A percentile compares a stretch with the other conserved stretches of the same genome.
Conservation (phyloP, 768 basidiomycete species). For the Phylloporus arenicola region DNA sequence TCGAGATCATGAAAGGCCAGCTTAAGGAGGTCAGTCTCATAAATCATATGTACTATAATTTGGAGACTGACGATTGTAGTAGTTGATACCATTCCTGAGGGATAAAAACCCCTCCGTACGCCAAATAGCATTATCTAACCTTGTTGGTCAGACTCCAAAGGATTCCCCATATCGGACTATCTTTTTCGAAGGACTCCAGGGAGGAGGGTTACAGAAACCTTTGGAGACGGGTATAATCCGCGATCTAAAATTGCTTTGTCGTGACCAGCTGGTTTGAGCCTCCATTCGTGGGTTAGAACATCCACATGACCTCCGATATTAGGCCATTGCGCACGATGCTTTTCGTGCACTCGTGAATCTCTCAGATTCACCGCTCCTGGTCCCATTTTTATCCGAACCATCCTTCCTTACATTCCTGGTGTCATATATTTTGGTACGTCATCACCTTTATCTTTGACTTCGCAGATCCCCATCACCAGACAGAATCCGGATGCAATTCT, state of each 20-base stretch:
- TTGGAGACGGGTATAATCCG: conserved; percentile 66
- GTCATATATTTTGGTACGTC: conserved; percentile 83
- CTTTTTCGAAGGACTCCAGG: conserved; percentile 61
- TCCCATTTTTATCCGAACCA: conserved; percentile 60
- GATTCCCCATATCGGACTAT: conserved; percentile 67
- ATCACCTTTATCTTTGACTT: background rate
- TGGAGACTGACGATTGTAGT: conserved; percentile 13
- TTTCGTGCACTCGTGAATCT: conserved; percentile 92
- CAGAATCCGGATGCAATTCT: conserved; percentile 89
- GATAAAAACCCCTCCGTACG: conserved; percentile 86
- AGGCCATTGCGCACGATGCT: conserved; percentile 93
- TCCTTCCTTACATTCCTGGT: conserved; percentile 76
- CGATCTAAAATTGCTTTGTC: conserved; percentile 81
- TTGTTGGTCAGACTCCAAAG: conserved; percentile 73
- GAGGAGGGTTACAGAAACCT: conserved; percentile 50
- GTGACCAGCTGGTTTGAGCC: conserved; percentile 68
- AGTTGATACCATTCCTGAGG: conserved; percentile 81
- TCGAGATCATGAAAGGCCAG: conserved; percentile 33
- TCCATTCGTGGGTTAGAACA: conserved; percentile 28
- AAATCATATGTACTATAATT: background rate
- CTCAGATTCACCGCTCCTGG: conserved; percentile 73
- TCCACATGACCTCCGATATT: conserved; percentile 14
- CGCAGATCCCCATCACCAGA: conserved; percentile 7
- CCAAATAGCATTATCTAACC: conserved; percentile 77
- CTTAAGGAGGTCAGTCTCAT: conserved; percentile 34